Evolutionary conservation across 225 moss, liverwort and hornwort species (phyloP).

Genomic region (Asterella californica): DNA sequence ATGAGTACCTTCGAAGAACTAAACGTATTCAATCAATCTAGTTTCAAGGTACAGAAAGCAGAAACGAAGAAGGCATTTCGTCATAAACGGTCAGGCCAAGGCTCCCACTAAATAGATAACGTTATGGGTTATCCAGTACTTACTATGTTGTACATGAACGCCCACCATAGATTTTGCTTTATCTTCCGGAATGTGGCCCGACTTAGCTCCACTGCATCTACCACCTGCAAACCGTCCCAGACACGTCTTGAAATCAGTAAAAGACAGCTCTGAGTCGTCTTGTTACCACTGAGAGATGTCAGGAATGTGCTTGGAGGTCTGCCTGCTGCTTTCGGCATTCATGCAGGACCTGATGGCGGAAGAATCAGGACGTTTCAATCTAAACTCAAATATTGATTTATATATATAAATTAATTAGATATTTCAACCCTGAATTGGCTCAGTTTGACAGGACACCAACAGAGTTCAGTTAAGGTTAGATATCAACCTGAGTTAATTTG

Average conservation of each 20-base stretch:
- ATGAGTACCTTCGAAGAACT: background rate
- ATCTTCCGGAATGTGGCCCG: slow-evolving; percentile 86
- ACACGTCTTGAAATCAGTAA: background rate
- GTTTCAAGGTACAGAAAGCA: background rate
- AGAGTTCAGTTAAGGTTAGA: background rate
- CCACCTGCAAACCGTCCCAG: slow-evolving; percentile 56
- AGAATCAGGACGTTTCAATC: background rate
- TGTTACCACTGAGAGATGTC: no score
- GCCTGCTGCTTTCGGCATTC: background rate
- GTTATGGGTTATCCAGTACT: background rate
- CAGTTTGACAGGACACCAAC: background rate
- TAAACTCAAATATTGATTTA: background rate
- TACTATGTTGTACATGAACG: slow-evolving; percentile 98
- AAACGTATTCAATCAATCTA: background rate
- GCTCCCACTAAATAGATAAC: no score
- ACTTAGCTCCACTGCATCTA: slow-evolving; percentile 89
- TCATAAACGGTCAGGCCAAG: no score
- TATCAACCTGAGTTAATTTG: slow-evolving; percentile 73
- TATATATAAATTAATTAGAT: no score
- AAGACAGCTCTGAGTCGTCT: no score
- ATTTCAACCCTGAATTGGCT: background rate
- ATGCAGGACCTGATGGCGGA: background rate
- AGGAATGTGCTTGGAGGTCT: no score
- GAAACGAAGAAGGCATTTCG: background rate
- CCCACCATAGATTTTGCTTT: slow-evolving; percentile 99